Evolutionary conservation across 345 rosid species (phyloP), one percentile per base, ranked within the genome.

Genomic region (sweet orange (Citrus sinensis)): DNA sequence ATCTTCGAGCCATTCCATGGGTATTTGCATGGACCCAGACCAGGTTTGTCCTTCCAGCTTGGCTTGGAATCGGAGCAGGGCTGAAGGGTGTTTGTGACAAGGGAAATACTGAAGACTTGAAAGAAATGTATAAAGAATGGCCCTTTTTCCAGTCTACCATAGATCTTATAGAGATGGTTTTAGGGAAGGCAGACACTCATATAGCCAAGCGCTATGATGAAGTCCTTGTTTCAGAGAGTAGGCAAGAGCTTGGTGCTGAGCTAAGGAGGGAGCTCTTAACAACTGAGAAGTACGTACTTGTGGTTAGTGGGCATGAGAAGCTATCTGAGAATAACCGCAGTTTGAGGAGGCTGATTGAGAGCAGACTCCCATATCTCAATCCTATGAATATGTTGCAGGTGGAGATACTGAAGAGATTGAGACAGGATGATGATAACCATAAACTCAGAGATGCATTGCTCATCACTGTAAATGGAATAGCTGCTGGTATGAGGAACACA

Each of bases 1-100:
- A 96, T 88, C 97, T 96, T 29, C 90, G 98, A 49, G 98, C 98
- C 78, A 96, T 96, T 78, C 99, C 99, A 35, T 94, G 99, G 98
- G 89, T 94, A 35, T 93, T 96, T 78, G 99, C 99, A 8, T 94
- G 99, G 99, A 96, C 98, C 2, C 98, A 93, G 80, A 96, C 98
- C 62, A 89, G 99, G 72, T 96, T 94, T 82, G 99, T 96, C 72
- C 97, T 96, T 76, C 99, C 99, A 37, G 97, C 99, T 63, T 96
- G 99, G 98, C 98, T 96, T 69, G 99, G 99, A 40, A 92, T 96
- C 25, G 98, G 98, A 70, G 90, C 97, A 30, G 99, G 98, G 49
- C 62, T 94, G 59, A 89, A 85, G 80, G 93, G 90, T 46, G 99
- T 83, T 16, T 96, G 97, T 32, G 97, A 92, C 81, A 88, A 89